phyloP scores from a whole-genome alignment of 163 green algal genomes.

The Chlorella variabilis region DNA sequence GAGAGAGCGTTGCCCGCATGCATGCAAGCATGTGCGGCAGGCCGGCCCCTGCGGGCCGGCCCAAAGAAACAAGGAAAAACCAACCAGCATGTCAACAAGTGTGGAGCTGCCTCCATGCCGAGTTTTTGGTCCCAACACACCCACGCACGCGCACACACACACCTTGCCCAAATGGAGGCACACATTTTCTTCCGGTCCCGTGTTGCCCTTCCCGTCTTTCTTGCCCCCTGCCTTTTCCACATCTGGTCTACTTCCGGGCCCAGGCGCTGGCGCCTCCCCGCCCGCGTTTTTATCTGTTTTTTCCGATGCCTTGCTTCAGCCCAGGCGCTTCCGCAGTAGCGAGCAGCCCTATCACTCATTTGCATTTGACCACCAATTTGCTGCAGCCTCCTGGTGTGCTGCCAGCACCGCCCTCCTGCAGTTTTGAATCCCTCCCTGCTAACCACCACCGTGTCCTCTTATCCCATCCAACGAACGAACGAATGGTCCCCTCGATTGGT shows the following conservation, averaged over 20 bases:
- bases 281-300: background rate
- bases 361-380: background rate
- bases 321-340: background rate
- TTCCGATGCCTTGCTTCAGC: background rate
- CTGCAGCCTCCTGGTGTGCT: background rate
- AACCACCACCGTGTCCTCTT: background rate
- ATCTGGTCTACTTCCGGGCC: background rate
- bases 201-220: background rate
- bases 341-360: too few species aligned
- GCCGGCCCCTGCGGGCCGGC: background rate
- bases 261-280: background rate
- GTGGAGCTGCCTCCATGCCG: constrained; percentile 13
- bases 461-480: background rate
- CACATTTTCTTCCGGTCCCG: constrained; percentile 6
- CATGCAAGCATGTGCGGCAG: background rate
- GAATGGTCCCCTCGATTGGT: background rate
- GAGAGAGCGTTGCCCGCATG: background rate
- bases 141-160: too few species aligned
- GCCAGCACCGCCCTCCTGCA: too few species aligned
- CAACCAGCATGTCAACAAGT: constrained; percentile 22
- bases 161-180: background rate
- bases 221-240: background rate
- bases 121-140: background rate
- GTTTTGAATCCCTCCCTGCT: background rate
- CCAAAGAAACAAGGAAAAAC: too few species aligned